Evolutionary conservation across 345 rosid genomes (phyloP).

Genomic region (Arabidopsis thaliana): DNA sequence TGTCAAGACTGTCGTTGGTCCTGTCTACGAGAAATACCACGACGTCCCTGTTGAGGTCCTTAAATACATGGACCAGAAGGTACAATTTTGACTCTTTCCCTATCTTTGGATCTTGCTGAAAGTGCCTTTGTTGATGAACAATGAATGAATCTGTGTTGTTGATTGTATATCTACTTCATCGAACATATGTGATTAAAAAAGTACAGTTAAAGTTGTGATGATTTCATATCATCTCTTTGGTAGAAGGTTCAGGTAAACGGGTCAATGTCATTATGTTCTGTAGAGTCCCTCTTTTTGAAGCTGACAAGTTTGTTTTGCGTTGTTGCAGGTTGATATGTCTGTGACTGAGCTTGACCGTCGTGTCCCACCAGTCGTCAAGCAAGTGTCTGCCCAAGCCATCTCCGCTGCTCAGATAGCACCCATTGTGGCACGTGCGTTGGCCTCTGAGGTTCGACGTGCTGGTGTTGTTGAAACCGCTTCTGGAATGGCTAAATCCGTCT

Average conservation of each 20-base stretch:
- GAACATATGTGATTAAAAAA: too few species aligned
- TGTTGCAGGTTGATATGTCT: slow-evolving; percentile 74
- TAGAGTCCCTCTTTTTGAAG: background rate
- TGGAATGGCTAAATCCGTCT: slow-evolving; percentile 68
- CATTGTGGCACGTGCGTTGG: slow-evolving; percentile 58
- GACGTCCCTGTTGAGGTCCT: slow-evolving; percentile 70
- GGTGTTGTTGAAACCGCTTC: slow-evolving; percentile 79
- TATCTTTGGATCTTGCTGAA: background rate
- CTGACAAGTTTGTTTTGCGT: background rate
- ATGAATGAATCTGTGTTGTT: background rate
- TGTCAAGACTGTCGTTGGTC: slow-evolving; percentile 77
- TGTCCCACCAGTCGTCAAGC: slow-evolving; percentile 75
- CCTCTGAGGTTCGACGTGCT: slow-evolving; percentile 66
- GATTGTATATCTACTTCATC: too few species aligned
- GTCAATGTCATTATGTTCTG: background rate
- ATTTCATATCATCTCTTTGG: too few species aligned
- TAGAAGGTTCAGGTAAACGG: background rate
- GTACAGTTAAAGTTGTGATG: too few species aligned
- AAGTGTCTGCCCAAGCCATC: slow-evolving; percentile 73
- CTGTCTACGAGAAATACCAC: slow-evolving; percentile 72
- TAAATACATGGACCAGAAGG: slow-evolving; percentile 85
- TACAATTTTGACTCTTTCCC: slow-evolving; percentile 7
- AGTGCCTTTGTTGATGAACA: background rate
- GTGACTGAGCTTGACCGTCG: slow-evolving; percentile 60
- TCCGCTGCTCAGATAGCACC: slow-evolving; percentile 81